A percentile compares a stretch with the other conserved stretches of the same genome.
Evolutionary conservation across 1,284 basidiomycete species (phyloP).

Genomic region (Microbotryum intermedium): DNA sequence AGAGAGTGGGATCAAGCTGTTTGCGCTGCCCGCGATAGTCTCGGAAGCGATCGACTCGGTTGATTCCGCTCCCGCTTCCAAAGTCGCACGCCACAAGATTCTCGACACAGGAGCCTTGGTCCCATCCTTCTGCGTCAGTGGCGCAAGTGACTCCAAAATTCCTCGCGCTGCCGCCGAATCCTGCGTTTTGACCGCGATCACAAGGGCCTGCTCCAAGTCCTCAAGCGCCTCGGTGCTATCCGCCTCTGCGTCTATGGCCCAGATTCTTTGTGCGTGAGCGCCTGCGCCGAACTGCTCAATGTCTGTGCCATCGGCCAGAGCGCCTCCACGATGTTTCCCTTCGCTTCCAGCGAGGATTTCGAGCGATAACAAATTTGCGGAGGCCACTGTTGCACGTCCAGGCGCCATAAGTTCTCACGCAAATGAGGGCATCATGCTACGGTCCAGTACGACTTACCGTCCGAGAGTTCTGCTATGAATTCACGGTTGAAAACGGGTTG

Average conservation of each 20-base stretch:
- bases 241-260: conserved; percentile 30
- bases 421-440: too few species aligned
- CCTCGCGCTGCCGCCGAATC: conserved; percentile 24
- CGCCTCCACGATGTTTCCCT: conserved; percentile 42
- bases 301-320: conserved; percentile 60
- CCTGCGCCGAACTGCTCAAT: conserved; percentile 17
- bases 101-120: conserved; percentile 58
- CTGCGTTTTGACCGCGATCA: conserved; percentile 35
- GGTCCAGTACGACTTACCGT: conserved; percentile 43
- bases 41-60: background rate
- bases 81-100: conserved; percentile 81
- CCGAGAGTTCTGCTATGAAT: conserved; percentile 91
- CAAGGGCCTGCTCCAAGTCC: conserved; percentile 77
- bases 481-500: conserved; percentile 97
- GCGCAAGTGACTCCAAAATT: conserved; percentile 18
- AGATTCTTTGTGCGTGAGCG: conserved; percentile 17
- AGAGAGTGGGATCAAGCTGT: conserved; percentile 47
- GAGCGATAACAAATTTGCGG: conserved; percentile 83
- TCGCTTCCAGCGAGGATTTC: conserved; percentile 50
- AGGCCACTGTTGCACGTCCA: conserved; percentile 49
- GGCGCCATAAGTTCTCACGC: too few species aligned
- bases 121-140: background rate
- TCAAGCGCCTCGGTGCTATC: conserved; percentile 51
- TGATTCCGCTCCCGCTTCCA: conserved; percentile 55
- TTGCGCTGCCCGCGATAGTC: too few species aligned